Conservation (phyloP, 139 green algal genomes). For the Volvox africanus region DNA sequence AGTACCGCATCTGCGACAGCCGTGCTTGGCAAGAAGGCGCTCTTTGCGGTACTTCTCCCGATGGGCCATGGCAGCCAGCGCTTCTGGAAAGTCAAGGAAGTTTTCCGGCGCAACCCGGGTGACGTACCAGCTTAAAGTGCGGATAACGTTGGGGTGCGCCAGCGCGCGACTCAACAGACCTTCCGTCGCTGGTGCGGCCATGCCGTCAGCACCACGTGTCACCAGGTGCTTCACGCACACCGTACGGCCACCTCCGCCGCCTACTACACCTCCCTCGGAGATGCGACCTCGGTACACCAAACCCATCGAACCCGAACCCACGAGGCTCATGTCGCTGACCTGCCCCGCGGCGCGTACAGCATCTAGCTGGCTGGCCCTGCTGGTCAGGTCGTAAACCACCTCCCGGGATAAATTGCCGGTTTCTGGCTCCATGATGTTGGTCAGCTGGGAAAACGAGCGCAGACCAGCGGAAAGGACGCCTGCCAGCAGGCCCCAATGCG, state of each 20-base stretch:
- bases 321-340: neutral
- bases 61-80: neutral
- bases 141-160: slow-evolving; percentile 29
- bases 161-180: slow-evolving; percentile 33
- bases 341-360: slow-evolving; percentile 6
- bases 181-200: slow-evolving; percentile 39
- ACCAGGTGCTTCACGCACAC: slow-evolving; percentile 29
- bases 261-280: neutral
- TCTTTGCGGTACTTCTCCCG: neutral
- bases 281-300: slow-evolving; percentile 19
- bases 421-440: neutral
- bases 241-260: neutral
- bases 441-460: slow-evolving; percentile 16
- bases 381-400: slow-evolving; percentile 5
- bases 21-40: neutral
- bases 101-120: slow-evolving; percentile 11
- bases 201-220: neutral
- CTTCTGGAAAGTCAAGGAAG: slow-evolving; percentile 15
- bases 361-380: slow-evolving; percentile 4
- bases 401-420: neutral
- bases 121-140: slow-evolving; percentile 15
- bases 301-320: neutral
- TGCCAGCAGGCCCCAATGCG: slow-evolving; percentile 20
- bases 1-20: neutral
- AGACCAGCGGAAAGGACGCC: slow-evolving; percentile 11